Base-by-base conservation (phyloP, 225 moss, liverwort and hornwort species). In the Straminergon stramineum region DNA sequence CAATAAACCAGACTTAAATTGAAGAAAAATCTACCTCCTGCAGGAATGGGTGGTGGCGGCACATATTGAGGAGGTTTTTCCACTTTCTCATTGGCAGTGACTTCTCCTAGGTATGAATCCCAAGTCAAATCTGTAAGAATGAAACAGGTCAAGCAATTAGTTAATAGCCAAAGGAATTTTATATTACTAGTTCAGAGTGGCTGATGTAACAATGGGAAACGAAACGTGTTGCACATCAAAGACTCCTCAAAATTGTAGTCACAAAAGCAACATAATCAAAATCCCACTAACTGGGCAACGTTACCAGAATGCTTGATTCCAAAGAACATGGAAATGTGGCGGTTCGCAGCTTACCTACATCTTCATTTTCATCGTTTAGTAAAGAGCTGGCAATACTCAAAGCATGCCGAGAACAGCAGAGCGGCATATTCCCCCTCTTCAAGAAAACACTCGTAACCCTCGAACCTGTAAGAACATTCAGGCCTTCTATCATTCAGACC, bases 21-120 rank as follows among this genome's bases (percentile, higher is more conserved):
- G 34, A 45, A 64, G 35, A 41, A 45, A 60, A 68, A 66, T 43
- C 87, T 89, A 97, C 96, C 96, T 93, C 93, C 91, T 77, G 89
- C 86, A 87, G 94, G 81, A 85, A 96, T 90, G 74, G 91, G 89
- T 71, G 92, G 93, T 76, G 97, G 88, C 26, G 93, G 94, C 80
- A 97, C 94, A 87, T 95, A 96, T 53, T 89, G 90, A 86, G 97
- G 92, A 79, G 91, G 93, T 45, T 91, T 84, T 89, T 98, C 98
- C 52, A 90, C 90, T 92, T 95, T 94, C 92, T 98, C 98, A n/a
- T 75, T 79, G 39, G 90, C 86, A 43, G 90, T 86, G 76, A 98
- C 92, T 88, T 96, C 96, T 84, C 94, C 95, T 91, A 97, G 91
- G 64, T 98, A 98, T 35, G 94, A 39, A 86, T 91, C 91, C 91